Evolutionary conservation across 2,329 filamentous ascomycete species (phyloP).

Genomic region (Phialemoniopsis sp.): DNA sequence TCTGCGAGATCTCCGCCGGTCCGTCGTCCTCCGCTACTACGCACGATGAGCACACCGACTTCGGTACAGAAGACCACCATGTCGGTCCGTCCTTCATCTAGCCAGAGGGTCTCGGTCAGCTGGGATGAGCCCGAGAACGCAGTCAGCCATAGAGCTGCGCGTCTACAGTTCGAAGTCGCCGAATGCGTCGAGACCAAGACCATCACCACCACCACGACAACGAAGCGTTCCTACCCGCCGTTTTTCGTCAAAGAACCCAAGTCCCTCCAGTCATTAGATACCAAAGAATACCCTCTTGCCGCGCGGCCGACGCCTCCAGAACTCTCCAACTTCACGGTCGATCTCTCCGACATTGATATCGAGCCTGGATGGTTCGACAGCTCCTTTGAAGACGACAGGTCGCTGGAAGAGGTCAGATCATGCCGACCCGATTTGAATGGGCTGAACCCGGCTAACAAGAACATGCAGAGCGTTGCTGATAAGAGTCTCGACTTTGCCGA

Average conservation of each 20-base stretch:
- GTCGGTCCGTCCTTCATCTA: conserved; percentile 23
- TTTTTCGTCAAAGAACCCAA: conserved; percentile 72
- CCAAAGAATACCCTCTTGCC: conserved; percentile 87
- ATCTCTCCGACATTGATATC: conserved; percentile 57
- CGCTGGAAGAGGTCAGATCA: conserved; percentile 9
- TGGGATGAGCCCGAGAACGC: conserved; percentile 24
- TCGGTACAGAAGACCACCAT: conserved; percentile 20
- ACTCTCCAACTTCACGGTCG: conserved; percentile 73
- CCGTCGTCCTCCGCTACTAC: background rate
- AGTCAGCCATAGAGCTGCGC: conserved; percentile 15
- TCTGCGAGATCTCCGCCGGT: no score
- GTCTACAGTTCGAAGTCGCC: conserved; percentile 52
- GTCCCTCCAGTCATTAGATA: conserved; percentile 68
- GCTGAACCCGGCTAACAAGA: conserved; percentile 5
- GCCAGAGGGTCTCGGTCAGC: conserved; percentile 26
- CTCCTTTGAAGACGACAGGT: conserved; percentile 14
- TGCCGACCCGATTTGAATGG: no score
- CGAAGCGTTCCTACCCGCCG: conserved; percentile 80
- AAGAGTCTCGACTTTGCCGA: conserved; percentile 8
- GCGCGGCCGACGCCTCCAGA: conserved; percentile 75
- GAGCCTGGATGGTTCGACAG: conserved; percentile 12
- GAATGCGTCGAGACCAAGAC: conserved; percentile 66
- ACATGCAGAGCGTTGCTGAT: no score
- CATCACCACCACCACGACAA: conserved; percentile 89
- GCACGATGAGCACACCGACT: conserved; percentile 9